Conservation (phyloP, 768 basidiomycete species). For the Termitomyces sp. region DNA sequence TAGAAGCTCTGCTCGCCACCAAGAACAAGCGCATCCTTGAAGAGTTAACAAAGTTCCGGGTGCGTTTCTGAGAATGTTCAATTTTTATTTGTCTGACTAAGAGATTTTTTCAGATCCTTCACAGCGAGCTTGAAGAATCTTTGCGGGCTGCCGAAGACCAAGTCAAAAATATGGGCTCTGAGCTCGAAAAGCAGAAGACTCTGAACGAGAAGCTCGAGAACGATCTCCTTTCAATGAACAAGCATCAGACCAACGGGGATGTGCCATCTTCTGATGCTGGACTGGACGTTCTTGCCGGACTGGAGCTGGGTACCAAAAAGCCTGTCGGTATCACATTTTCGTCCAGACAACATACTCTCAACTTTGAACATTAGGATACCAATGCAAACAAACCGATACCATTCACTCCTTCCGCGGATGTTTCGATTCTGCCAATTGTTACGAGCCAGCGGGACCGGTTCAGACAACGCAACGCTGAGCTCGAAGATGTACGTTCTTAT, state of each 20-base stretch:
- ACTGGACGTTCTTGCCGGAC: constrained; percentile 62
- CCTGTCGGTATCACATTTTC: constrained; percentile 24
- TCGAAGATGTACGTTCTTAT: constrained; percentile 77
- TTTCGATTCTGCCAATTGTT: constrained; percentile 96
- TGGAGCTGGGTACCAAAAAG: constrained; percentile 65
- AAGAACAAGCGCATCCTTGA: constrained; percentile 94
- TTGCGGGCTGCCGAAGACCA: constrained; percentile 54
- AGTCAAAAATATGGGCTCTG: constrained; percentile 52
- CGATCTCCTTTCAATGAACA: constrained; percentile 82
- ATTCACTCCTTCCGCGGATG: constrained; percentile 59
- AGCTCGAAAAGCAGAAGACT: constrained; percentile 71
- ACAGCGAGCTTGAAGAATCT: constrained; percentile 74
- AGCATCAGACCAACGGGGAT: constrained; percentile 38
- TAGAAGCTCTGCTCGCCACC: constrained; percentile 86
- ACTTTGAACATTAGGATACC: constrained; percentile 4
- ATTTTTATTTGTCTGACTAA: not conserved
- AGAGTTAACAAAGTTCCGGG: constrained; percentile 88
- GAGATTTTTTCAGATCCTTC: constrained; percentile 61
- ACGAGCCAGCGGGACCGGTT: constrained; percentile 98
- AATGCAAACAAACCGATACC: constrained; percentile 11
- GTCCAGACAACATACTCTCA: not conserved
- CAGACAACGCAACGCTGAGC: constrained; percentile 92
- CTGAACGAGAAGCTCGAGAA: constrained; percentile 92
- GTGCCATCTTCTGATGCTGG: constrained; percentile 27
- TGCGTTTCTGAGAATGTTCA: constrained; percentile 26